Conservation (phyloP, 2,329 filamentous ascomycete genomes). For the Fusarium staphyleae region DNA sequence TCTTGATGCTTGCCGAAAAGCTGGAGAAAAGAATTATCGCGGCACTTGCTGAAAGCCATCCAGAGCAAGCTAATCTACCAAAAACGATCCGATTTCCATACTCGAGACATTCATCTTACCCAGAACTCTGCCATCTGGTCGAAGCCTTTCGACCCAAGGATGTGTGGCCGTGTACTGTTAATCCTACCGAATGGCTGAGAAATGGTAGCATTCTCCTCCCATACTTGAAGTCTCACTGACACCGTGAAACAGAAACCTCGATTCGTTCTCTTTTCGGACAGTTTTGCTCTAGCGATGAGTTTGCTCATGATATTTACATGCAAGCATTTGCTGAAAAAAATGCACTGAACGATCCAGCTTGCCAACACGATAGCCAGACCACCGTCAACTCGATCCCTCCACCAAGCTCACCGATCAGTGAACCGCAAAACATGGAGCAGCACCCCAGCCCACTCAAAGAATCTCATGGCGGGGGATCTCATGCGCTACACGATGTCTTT, state of each 20-base stretch:
- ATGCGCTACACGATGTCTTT: neutral
- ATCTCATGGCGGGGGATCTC: neutral
- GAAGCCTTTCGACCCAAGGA: conserved; percentile 74
- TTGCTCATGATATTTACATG: conserved; percentile 72
- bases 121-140: conserved; percentile 77
- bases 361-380: conserved; percentile 24
- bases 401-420: conserved; percentile 9
- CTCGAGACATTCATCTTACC: conserved; percentile 87
- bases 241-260: conserved; percentile 54
- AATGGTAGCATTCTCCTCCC: conserved; percentile 47
- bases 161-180: conserved; percentile 82
- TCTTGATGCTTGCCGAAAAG: conserved; percentile 22
- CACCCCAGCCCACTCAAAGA: neutral
- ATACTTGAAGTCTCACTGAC: neutral
- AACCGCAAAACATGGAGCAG: neutral
- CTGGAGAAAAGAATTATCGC: conserved; percentile 3
- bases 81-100: conserved; percentile 74
- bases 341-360: neutral
- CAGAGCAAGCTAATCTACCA: conserved; percentile 43
- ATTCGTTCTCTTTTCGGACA: conserved; percentile 76
- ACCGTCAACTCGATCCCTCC: conserved; percentile 13
- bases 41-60: neutral
- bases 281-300: conserved; percentile 66
- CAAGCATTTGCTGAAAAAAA: conserved; percentile 36
- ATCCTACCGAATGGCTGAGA: conserved; percentile 66